Conservation (phyloP, 441 rosid genomes). For the Rhodomyrtus psidioides region DNA sequence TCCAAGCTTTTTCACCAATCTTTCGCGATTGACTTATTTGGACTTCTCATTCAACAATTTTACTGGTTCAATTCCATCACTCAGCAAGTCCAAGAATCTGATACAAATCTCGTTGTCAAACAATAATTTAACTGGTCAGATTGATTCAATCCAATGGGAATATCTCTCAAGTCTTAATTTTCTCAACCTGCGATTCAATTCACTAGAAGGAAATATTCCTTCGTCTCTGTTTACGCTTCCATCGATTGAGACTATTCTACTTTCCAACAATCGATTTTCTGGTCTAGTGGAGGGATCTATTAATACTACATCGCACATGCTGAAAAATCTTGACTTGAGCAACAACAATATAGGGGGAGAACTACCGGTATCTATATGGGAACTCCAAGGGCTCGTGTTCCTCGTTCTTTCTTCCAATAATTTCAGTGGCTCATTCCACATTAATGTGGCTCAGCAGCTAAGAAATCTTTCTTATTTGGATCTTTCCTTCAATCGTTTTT, state of each 20-base stretch:
- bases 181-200: slow-evolving; percentile 18
- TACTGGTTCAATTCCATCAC: slow-evolving; percentile 11
- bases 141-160: slow-evolving; percentile 14
- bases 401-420: slow-evolving; percentile 35
- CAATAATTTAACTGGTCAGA: slow-evolving; percentile 7
- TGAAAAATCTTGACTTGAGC: slow-evolving; percentile 23
- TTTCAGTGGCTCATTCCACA: slow-evolving; percentile 17
- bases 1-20: slow-evolving; percentile 7
- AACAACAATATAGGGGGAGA: slow-evolving; percentile 23
- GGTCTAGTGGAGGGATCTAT: slow-evolving; percentile 5
- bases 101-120: slow-evolving; percentile 8
- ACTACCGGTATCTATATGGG: slow-evolving; percentile 7
- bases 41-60: slow-evolving; percentile 19
- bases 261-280: slow-evolving; percentile 18
- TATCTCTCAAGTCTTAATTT: slow-evolving; percentile 12
- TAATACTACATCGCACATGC: neutral
- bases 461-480: slow-evolving; percentile 9
- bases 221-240: slow-evolving; percentile 18
- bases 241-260: slow-evolving; percentile 14
- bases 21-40: slow-evolving; percentile 6
- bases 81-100: slow-evolving; percentile 5
- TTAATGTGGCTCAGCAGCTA: slow-evolving; percentile 4
- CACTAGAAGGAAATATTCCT: slow-evolving; percentile 23
- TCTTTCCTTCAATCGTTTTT: slow-evolving; percentile 30
- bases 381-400: slow-evolving; percentile 2